Conservation (phyloP, 2,329 filamentous ascomycete genomes). For the Neofusicoccum cordaticola region DNA sequence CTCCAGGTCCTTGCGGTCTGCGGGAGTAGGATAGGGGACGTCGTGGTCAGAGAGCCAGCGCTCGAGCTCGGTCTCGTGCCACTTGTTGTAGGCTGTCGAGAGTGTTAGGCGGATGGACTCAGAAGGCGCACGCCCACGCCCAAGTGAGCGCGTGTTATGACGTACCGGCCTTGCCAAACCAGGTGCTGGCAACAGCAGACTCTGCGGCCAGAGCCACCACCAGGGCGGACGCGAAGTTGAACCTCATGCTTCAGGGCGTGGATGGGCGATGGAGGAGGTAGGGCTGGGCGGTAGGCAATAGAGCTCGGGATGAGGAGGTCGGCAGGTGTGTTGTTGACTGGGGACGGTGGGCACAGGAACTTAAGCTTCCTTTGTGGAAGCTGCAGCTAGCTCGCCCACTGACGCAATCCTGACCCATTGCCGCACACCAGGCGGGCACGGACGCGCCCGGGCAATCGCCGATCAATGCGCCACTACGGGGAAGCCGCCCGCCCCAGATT, state of each 20-base stretch:
- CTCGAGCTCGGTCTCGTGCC: conserved; percentile 97
- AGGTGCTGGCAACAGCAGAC: conserved; percentile 69
- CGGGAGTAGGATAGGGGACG: conserved; percentile 82
- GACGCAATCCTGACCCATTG: conserved; percentile 8
- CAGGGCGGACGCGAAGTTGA: conserved; percentile 65
- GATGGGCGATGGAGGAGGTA: conserved; percentile 19
- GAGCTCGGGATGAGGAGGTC: conserved; percentile 14
- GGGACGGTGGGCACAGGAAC: conserved; percentile 1
- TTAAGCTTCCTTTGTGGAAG: conserved; percentile 15
- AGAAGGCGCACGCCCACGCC: neutral
- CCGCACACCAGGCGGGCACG: neutral
- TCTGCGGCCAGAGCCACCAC: conserved; percentile 70
- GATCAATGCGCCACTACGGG: conserved; percentile 6
- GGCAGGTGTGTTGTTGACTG: neutral
- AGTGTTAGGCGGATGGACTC: conserved; percentile 10
- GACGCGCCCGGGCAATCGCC: neutral
- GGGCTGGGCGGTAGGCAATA: neutral
- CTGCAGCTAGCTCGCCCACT: conserved; percentile 6
- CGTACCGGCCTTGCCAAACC: conserved; percentile 85
- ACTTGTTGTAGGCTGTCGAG: conserved; percentile 85
- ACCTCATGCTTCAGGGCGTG: conserved; percentile 63
- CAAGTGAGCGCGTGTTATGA: conserved; percentile 3
- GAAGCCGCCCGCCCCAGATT: neutral
- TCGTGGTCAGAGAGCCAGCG: conserved; percentile 93
- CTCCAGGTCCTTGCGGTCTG: conserved; percentile 93